phyloP scores from a whole-genome alignment of 2,329 filamentous ascomycete genomes.

The Metarhizium anisopliae region DNA sequence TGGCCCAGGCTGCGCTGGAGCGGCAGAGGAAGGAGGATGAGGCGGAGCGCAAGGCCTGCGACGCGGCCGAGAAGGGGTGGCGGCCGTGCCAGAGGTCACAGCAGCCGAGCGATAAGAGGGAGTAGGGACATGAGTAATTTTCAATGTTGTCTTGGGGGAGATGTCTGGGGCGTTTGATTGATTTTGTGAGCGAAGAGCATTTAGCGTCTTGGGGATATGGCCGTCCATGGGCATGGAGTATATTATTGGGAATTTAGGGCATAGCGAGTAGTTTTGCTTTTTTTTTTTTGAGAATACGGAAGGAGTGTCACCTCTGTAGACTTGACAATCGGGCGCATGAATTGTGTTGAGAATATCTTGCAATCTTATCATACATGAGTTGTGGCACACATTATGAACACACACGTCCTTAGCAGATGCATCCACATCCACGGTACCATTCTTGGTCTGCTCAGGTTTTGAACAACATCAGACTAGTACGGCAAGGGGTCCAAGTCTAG shows the following conservation, averaged over 20 bases:
- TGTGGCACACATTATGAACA: background rate
- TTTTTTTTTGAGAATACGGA: background rate
- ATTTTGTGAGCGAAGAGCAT: no score
- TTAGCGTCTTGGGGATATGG: no score
- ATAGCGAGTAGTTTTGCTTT: no score
- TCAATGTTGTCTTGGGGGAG: no score
- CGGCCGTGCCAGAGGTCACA: conserved; percentile 18
- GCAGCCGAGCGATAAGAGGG: conserved; percentile 15
- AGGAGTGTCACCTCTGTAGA: no score
- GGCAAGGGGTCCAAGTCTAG: conserved; percentile 49
- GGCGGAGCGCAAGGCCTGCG: conserved; percentile 22
- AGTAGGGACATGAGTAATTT: background rate
- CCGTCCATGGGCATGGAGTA: no score
- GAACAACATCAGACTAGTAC: conserved; percentile 24
- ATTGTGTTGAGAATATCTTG: background rate
- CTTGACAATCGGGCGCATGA: background rate
- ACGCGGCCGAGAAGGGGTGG: conserved; percentile 20
- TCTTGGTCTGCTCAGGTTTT: background rate
- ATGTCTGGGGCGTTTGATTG: background rate
- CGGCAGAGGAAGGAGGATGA: conserved; percentile 24
- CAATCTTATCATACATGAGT: conserved; percentile 4
- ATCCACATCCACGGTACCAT: background rate
- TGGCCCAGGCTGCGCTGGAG: conserved; percentile 45
- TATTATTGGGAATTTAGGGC: no score
- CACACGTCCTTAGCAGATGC: background rate